A percentile compares a stretch with the other conserved stretches of the same genome.
Evolutionary conservation across 495 filamentous ascomycete genomes (phyloP).

Genomic region (Sphaerosporella brunnea): DNA sequence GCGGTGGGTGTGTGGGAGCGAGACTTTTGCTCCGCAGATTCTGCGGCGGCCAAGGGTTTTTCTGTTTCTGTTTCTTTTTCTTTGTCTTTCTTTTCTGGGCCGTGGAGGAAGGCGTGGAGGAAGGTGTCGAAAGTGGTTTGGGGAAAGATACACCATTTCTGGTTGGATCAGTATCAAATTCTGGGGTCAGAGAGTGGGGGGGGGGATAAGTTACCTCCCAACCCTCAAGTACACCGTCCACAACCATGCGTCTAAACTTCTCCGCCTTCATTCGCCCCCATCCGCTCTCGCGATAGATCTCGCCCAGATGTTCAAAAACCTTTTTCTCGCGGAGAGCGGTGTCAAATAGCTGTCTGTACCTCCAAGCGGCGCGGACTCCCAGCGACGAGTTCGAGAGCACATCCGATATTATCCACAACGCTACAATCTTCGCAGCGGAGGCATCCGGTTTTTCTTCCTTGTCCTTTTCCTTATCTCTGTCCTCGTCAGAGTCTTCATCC

Average conservation of each 20-base stretch:
- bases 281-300: slow-evolving; percentile 51
- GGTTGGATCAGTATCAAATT: neutral
- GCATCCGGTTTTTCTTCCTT: slow-evolving; percentile 39
- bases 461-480: slow-evolving; percentile 20
- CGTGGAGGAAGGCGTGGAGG: slow-evolving; percentile 43
- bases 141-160: slow-evolving; percentile 63
- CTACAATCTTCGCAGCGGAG: slow-evolving; percentile 59
- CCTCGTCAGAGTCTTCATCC: slow-evolving; percentile 17
- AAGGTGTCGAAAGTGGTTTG: slow-evolving; percentile 58
- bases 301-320: slow-evolving; percentile 67
- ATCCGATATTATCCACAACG: slow-evolving; percentile 72
- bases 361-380: slow-evolving; percentile 75
- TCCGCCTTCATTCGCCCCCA: slow-evolving; percentile 77
- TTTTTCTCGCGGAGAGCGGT: slow-evolving; percentile 45
- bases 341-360: slow-evolving; percentile 78
- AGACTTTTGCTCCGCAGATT: neutral
- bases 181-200: slow-evolving; percentile 32
- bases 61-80: too few species aligned
- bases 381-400: slow-evolving; percentile 72
- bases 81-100: neutral
- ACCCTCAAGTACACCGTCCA: slow-evolving; percentile 44
- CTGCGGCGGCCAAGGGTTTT: too few species aligned
- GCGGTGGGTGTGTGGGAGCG: slow-evolving; percentile 1
- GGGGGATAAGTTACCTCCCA: slow-evolving; percentile 81
- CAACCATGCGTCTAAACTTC: slow-evolving; percentile 77